These are phyloP conservation scores for Fusarium goolgardi DNA, from an alignment of 2,329 filamentous ascomycete species.

Conservation along the genomic window DNA sequence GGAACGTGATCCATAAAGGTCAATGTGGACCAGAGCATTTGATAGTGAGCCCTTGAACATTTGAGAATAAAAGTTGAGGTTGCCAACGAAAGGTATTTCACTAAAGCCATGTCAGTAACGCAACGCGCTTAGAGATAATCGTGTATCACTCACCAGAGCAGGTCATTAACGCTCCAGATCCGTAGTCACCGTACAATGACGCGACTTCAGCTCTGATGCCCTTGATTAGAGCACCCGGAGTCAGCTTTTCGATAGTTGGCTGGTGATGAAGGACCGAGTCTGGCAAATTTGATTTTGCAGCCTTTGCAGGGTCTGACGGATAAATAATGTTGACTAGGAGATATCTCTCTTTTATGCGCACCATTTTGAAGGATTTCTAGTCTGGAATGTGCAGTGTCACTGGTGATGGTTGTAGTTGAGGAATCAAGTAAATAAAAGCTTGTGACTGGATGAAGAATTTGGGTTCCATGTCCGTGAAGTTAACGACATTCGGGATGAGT, in stretches of 20 bases:
- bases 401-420: conserved; percentile 2
- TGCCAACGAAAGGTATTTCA: conserved; percentile 92
- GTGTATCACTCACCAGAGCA: conserved; percentile 68
- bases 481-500: conserved; percentile 29
- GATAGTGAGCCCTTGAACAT: conserved; percentile 83
- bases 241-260: conserved; percentile 79
- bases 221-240: conserved; percentile 71
- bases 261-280: conserved; percentile 79
- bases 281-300: conserved; percentile 57
- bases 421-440: conserved; percentile 9
- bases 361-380: conserved; percentile 67
- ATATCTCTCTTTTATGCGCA: conserved; percentile 95
- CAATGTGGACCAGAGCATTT: conserved; percentile 89
- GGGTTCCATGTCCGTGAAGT: conserved; percentile 25
- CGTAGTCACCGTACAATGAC: conserved; percentile 88
- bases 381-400: neutral
- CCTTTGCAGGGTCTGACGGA: conserved; percentile 65
- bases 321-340: conserved; percentile 95
- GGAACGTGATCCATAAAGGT: conserved; percentile 81
- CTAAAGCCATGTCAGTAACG: conserved; percentile 56
- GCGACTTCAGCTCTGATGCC: conserved; percentile 77
- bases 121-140: neutral
- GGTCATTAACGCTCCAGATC: conserved; percentile 77
- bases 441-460: conserved; percentile 24
- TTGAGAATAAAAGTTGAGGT: conserved; percentile 94